Evolutionary conservation across 1,284 basidiomycete genomes (phyloP).

Genomic region (Fomes fomentarius): DNA sequence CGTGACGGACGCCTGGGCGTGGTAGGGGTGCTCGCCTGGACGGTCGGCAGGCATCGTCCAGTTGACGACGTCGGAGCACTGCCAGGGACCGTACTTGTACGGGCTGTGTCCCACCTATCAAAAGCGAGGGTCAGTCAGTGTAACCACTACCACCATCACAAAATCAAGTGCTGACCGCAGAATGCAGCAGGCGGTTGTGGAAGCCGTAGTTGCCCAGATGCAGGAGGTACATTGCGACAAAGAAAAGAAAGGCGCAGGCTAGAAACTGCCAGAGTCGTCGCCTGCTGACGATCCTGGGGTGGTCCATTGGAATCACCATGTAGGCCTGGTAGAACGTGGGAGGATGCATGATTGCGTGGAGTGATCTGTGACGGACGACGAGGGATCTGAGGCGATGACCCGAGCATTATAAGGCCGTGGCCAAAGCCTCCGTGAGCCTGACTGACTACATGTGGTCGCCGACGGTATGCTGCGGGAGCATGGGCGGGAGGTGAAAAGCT

Average conservation of each 20-base stretch:
- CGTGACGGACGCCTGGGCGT: not conserved
- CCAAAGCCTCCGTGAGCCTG: too few species aligned
- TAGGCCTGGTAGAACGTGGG: constrained; percentile 4
- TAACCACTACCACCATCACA: too few species aligned
- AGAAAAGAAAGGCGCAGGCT: constrained; percentile 9
- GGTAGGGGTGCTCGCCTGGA: not conserved
- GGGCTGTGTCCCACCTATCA: not conserved
- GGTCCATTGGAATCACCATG: constrained; percentile 1
- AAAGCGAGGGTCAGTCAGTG: too few species aligned
- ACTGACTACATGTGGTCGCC: too few species aligned
- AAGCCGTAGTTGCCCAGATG: not conserved
- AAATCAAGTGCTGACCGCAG: not conserved
- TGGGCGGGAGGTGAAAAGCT: too few species aligned
- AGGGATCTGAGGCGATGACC: not conserved
- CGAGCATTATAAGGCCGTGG: not conserved
- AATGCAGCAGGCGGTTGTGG: not conserved
- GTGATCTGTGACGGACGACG: not conserved
- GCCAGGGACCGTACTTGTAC: not conserved
- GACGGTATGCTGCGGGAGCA: too few species aligned
- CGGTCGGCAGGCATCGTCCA: constrained; percentile 1
- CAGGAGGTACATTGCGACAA: constrained; percentile 8
- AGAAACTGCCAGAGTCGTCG: constrained; percentile 21
- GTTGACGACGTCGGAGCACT: constrained; percentile 5
- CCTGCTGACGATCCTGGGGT: constrained; percentile 13
- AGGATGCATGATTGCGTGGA: not conserved